phyloP scores from a whole-genome alignment of 805 yeast genomes.

The Ogataea sp. region DNA sequence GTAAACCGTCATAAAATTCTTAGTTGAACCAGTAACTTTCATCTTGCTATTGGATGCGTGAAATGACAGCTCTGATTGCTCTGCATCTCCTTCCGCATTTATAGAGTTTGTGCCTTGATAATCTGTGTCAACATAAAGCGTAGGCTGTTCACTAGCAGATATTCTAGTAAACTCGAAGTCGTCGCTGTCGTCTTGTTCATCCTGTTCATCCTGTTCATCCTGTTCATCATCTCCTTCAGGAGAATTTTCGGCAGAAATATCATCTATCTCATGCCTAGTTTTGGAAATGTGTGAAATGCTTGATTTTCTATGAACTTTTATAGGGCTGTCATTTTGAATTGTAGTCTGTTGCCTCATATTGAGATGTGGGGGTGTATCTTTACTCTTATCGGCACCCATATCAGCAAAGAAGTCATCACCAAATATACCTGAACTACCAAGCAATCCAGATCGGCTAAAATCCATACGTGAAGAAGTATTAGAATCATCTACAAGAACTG shows the following conservation, averaged over 20 bases:
- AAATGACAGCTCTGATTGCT: background rate
- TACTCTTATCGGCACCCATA: background rate
- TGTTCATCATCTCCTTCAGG: background rate
- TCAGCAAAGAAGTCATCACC: background rate
- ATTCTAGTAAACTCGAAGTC: conserved; percentile 4
- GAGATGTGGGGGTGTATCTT: background rate
- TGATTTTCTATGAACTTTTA: background rate
- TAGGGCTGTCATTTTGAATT: background rate
- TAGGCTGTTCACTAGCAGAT: conserved; percentile 10
- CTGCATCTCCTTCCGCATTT: background rate
- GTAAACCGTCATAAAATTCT: conserved; percentile 22
- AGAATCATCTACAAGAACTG: background rate
- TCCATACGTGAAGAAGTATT: background rate
- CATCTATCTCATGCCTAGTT: too few species aligned
- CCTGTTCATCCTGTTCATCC: conserved; percentile 1
- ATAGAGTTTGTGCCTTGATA: too few species aligned
- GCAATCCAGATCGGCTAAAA: too few species aligned
- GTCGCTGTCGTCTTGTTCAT: conserved; percentile 1
- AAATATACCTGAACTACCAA: background rate
- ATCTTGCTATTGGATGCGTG: background rate
- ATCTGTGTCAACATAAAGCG: conserved; percentile 11
- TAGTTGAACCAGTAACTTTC: conserved; percentile 1
- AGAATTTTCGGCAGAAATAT: background rate
- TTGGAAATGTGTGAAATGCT: too few species aligned
- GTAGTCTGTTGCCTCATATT: background rate